These are phyloP conservation scores for Dryas alaskensis DNA, from an alignment of 306 rosid genomes.

Conservation along the genomic window DNA sequence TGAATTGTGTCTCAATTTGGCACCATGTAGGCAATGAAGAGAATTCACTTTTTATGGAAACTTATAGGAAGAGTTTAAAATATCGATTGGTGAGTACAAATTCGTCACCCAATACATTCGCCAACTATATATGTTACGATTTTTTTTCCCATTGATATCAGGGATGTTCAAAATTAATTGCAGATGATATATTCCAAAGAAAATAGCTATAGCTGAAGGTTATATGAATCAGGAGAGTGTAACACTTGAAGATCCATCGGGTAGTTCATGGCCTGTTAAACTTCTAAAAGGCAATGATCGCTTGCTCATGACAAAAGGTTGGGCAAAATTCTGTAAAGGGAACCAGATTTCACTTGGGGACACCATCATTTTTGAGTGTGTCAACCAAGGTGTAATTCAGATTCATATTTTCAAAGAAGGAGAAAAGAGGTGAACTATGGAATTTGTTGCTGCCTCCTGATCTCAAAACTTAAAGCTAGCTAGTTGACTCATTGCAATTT, in stretches of 20 bases:
- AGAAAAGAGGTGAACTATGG: background rate
- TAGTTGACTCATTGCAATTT: too few species aligned
- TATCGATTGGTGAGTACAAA: background rate
- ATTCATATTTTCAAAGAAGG: too few species aligned
- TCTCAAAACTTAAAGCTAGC: too few species aligned
- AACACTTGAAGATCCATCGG: background rate
- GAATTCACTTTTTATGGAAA: background rate
- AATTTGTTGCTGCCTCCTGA: background rate
- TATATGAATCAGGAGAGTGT: background rate
- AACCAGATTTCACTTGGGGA: background rate
- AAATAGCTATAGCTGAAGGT: slow-evolving; percentile 2
- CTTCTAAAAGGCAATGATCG: background rate
- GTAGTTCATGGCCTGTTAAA: background rate
- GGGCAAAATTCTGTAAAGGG: background rate
- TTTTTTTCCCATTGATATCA: background rate
- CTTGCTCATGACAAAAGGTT: background rate
- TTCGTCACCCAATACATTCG: background rate
- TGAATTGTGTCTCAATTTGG: background rate
- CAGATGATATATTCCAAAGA: background rate
- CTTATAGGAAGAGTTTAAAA: background rate
- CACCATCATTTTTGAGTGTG: background rate
- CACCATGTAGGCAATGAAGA: background rate
- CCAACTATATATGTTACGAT: background rate
- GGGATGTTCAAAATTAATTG: background rate
- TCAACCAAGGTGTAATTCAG: too few species aligned